A percentile compares a stretch with the other conserved stretches of the same genome.
Conservation (phyloP, 495 filamentous ascomycete species). For the Aspergillus coremiiformis region DNA sequence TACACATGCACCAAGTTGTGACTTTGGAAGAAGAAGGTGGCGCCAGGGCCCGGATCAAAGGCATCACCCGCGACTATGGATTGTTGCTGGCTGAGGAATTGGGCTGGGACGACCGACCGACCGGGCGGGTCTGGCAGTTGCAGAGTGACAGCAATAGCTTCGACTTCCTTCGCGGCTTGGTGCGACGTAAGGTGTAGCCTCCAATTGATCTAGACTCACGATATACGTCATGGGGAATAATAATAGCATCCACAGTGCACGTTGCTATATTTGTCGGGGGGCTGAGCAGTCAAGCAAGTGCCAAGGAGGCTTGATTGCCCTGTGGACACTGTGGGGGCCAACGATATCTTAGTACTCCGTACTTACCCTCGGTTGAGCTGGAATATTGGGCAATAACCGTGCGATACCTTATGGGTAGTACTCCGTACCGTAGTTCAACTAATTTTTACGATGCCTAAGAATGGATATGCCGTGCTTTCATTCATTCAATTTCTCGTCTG, state of each 20-base stretch:
- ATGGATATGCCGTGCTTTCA: no score
- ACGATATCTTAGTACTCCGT: no score
- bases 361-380: no score
- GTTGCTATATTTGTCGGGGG: not conserved
- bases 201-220: not conserved
- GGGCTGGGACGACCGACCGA: slow-evolving; percentile 59
- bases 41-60: slow-evolving; percentile 69
- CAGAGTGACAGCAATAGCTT: slow-evolving; percentile 98
- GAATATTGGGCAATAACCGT: no score
- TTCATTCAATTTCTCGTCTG: not conserved
- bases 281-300: not conserved
- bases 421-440: no score
- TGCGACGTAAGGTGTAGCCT: slow-evolving; percentile 62
- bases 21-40: slow-evolving; percentile 79
- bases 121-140: slow-evolving; percentile 72
- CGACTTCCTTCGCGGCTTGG: slow-evolving; percentile 88
- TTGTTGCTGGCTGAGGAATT: slow-evolving; percentile 78
- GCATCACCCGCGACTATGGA: slow-evolving; percentile 85
- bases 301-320: slow-evolving; percentile 6
- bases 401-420: no score
- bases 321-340: no score
- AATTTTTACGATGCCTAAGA: no score
- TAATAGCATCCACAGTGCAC: not conserved
- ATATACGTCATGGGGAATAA: not conserved
- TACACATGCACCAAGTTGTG: slow-evolving; percentile 86